Evolutionary conservation across 2,329 filamentous ascomycete genomes (phyloP), one percentile per base, ranked within the genome.

Genomic region (Torrubiellomyces zombiae): DNA sequence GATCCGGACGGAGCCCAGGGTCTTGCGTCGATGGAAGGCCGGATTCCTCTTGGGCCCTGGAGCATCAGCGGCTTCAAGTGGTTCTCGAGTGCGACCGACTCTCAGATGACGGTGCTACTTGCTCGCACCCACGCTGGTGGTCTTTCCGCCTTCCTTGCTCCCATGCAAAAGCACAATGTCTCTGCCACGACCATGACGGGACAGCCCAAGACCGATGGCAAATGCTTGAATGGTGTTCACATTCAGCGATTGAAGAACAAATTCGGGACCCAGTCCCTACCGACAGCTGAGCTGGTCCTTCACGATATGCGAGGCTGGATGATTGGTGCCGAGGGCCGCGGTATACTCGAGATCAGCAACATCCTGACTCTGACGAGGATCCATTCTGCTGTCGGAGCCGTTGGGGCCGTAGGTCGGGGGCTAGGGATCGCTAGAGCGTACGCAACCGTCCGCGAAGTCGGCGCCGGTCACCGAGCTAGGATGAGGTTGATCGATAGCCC

Each of bases 221-320:
- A 53, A 3, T 58, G 65, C 26, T 55, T 74, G 8, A 82, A 82
- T 38, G 75, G 76, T 3, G 56, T 82, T 7, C 56, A 56, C 7
- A 76, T 81, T 33, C 67, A 74, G 29, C 60, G 75, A 0, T 53
- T 83, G 10, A 82, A 83, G 50, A 66, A 67, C 44, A 83, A 82
- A 39, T 58, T 78, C 3, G 77, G 76, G 14, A 82, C 75, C 0
- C 66, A 66, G 23, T 58, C 70, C 1, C 53, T 83, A 0, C 75
- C 77, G 0, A 82, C 77, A 0, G 77, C 75, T 0, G 76, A 83
- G 43, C 58, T 83, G 1, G 72, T 75, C 31, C 56, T 78, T 3
- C 53, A 59, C 10, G 59, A 55, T n/a, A 67, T 68, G 57, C 62
- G 72, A 3, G 72, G 55, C 4, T 72, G 72, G 57, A 55, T 81